phyloP scores from a whole-genome alignment of 164 flowering plant genomes.

The Pachysandra terminalis region DNA sequence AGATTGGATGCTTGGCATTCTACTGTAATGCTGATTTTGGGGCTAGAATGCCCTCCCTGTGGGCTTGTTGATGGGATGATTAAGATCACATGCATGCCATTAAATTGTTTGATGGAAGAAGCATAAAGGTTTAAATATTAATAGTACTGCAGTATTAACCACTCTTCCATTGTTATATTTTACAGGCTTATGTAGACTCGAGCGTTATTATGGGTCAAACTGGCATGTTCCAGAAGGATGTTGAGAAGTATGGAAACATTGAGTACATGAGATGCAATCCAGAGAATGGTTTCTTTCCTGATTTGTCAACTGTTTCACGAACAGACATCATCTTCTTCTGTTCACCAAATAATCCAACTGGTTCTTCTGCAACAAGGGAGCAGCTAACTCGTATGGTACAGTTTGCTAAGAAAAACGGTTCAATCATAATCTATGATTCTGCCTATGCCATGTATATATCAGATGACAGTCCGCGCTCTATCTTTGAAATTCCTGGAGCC shows the following conservation, averaged over 20 bases:
- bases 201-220: constrained; percentile 96
- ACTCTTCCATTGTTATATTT: not conserved
- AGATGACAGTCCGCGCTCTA: constrained; percentile 80
- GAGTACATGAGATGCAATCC: constrained; percentile 92
- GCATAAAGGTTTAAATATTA: too few relatives aligned
- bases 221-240: constrained; percentile 69
- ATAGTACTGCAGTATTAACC: not conserved
- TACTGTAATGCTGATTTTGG: not conserved
- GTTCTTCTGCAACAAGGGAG: constrained; percentile 79
- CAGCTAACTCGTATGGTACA: constrained; percentile 70
- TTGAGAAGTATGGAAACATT: constrained; percentile 73
- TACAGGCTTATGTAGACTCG: constrained; percentile 95
- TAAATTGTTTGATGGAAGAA: too few relatives aligned
- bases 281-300: constrained; percentile 90
- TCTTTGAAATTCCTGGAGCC: constrained; percentile 97
- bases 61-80: not conserved
- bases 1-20: not conserved
- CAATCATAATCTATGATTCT: constrained; percentile 87
- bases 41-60: not conserved
- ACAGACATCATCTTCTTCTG: constrained; percentile 93
- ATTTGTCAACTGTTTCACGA: constrained; percentile 54
- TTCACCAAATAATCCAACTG: constrained; percentile 97
- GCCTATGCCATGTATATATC: constrained; percentile 89
- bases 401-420: constrained; percentile 89
- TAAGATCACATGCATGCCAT: not conserved